These are phyloP conservation scores for Ustilago trichophora DNA, from an alignment of 1,284 basidiomycete genomes.

Conservation along the genomic window DNA sequence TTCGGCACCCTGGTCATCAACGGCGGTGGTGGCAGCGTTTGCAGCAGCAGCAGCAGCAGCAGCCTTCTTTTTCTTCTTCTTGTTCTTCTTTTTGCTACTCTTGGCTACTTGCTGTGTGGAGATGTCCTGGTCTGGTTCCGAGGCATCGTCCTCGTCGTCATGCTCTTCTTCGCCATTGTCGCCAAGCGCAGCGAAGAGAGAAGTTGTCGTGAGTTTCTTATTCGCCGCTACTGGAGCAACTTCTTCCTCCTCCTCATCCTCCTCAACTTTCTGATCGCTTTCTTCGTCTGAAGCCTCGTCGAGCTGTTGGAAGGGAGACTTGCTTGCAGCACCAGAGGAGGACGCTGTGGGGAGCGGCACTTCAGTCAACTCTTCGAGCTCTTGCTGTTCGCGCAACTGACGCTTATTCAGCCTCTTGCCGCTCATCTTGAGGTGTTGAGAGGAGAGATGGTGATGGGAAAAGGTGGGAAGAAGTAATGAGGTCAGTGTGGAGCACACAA, in stretches of 20 bases:
- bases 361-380: constrained; percentile 53
- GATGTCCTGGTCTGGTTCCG: constrained; percentile 30
- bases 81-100: constrained; percentile 49
- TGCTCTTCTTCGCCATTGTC: constrained; percentile 24
- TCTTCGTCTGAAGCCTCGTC: constrained; percentile 13
- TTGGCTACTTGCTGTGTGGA: constrained; percentile 15
- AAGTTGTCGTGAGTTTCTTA: constrained; percentile 9
- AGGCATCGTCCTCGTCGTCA: constrained; percentile 24
- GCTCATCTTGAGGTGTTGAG: constrained; percentile 29
- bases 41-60: constrained; percentile 13
- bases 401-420: constrained; percentile 59
- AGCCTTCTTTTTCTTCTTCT: constrained; percentile 63
- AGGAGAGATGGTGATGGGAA: not conserved
- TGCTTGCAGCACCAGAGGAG: constrained; percentile 7
- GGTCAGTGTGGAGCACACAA: not conserved
- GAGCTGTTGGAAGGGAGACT: constrained; percentile 19
- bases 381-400: constrained; percentile 59
- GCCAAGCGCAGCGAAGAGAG: constrained; percentile 52
- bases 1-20: not conserved
- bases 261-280: constrained; percentile 7
- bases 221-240: not conserved
- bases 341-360: constrained; percentile 11
- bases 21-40: not conserved
- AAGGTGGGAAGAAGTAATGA: not conserved
- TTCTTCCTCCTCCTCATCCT: constrained; percentile 10